phyloP scores from a whole-genome alignment of 176 grass and related monocot genomes.

The Raddia guianensis region DNA sequence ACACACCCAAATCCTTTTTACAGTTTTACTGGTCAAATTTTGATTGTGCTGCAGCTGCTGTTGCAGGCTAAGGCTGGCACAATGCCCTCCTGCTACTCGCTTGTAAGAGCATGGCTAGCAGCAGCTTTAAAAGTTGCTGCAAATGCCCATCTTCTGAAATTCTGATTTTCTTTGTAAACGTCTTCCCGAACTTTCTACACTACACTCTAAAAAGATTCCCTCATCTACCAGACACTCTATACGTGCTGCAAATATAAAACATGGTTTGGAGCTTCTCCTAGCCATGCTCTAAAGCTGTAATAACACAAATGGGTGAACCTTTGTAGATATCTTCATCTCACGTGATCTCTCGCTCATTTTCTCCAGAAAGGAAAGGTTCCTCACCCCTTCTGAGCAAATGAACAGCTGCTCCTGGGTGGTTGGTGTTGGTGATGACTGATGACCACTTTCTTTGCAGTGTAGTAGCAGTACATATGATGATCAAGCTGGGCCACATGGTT shows the following conservation, averaged over 20 bases:
- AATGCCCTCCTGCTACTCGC: conserved; percentile 3
- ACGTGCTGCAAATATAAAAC: too few species aligned
- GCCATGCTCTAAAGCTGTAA: too few species aligned
- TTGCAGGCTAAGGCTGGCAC: neutral
- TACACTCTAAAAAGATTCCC: too few species aligned
- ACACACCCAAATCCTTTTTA: neutral
- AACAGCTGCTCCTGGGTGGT: neutral
- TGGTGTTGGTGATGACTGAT: conserved; percentile 2
- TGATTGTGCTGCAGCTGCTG: conserved; percentile 2
- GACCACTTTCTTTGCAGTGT: neutral
- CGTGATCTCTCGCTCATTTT: neutral
- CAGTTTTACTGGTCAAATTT: conserved; percentile 20
- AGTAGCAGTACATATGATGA: neutral
- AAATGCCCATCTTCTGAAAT: too few species aligned
- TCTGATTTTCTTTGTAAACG: too few species aligned
- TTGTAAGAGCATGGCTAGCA: too few species aligned
- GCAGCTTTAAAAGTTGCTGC: too few species aligned
- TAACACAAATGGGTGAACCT: neutral
- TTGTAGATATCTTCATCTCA: neutral
- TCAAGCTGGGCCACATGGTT: conserved; percentile 39
- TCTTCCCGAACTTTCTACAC: too few species aligned
- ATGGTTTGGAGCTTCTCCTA: too few species aligned
- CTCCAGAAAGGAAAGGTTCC: neutral
- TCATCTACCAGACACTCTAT: too few species aligned
- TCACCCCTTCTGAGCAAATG: neutral